These are phyloP conservation scores for Phytopythium oedochilum DNA, from an alignment of 352 stramenopile genomes.

Conservation along the genomic window DNA sequence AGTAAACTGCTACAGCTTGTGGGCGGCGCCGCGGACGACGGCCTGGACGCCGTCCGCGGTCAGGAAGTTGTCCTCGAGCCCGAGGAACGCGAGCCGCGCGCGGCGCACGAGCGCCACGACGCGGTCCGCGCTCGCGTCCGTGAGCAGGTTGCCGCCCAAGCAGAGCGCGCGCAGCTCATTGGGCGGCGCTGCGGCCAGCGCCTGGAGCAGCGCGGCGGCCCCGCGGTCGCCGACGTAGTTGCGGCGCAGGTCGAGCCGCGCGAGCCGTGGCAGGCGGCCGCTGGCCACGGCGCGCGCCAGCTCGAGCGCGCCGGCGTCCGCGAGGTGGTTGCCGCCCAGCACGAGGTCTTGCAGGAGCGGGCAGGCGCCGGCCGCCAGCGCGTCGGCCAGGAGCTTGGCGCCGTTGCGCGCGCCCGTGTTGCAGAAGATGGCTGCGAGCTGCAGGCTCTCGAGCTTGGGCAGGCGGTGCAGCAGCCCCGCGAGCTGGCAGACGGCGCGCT, in stretches of 20 bases:
- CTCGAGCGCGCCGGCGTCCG: constrained; percentile 43
- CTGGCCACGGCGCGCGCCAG: constrained; percentile 40
- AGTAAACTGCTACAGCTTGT: too few species aligned
- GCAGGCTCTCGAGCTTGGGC: constrained; percentile 40
- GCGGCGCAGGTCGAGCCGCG: constrained; percentile 55
- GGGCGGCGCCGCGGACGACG: constrained; percentile 15
- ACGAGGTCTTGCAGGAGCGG: constrained; percentile 49
- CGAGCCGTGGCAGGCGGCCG: constrained; percentile 23
- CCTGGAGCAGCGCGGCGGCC: not conserved
- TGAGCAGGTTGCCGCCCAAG: constrained; percentile 79
- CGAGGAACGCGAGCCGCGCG: constrained; percentile 58
- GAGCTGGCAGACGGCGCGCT: constrained; percentile 42
- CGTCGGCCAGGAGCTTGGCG: constrained; percentile 30
- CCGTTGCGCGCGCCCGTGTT: constrained; percentile 58
- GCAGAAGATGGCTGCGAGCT: constrained; percentile 67
- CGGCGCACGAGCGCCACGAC: constrained; percentile 37
- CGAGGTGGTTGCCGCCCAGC: constrained; percentile 63
- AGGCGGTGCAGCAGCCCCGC: constrained; percentile 29
- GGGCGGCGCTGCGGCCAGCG: not conserved
- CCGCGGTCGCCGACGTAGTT: constrained; percentile 72
- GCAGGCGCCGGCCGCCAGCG: constrained; percentile 39
- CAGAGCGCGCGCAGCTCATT: constrained; percentile 50
- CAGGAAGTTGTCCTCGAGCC: constrained; percentile 81
- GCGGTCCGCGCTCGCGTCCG: constrained; percentile 61
- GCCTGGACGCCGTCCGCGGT: constrained; percentile 52